Percentiles rank a stretch among this genome's conserved stretches.
Conservation (phyloP, 306 rosid genomes). For the Dalbergia cultrata region DNA sequence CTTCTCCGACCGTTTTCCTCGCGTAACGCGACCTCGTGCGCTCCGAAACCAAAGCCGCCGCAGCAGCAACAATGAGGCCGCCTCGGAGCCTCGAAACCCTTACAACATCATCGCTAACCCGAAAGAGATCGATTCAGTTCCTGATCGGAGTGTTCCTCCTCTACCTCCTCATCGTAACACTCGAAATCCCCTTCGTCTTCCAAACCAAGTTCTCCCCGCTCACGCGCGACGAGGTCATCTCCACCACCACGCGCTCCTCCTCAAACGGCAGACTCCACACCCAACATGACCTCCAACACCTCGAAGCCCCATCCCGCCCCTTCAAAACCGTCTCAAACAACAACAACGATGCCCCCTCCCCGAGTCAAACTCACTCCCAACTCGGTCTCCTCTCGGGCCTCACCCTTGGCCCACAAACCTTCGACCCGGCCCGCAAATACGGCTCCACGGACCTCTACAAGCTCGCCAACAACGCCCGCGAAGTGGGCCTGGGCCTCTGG, state of each 20-base stretch:
- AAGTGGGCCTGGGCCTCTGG: constrained; percentile 67
- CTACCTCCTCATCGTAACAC: constrained; percentile 64
- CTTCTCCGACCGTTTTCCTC: neutral
- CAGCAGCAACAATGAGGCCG: constrained; percentile 56
- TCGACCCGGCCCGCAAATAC: constrained; percentile 41
- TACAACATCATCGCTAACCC: constrained; percentile 49
- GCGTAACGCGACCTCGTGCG: no score
- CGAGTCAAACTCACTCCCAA: constrained; percentile 56
- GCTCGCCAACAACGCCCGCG: constrained; percentile 70
- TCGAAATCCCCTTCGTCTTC: constrained; percentile 78
- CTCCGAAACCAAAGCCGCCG: neutral
- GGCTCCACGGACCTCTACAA: constrained; percentile 67
- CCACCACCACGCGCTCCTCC: constrained; percentile 46
- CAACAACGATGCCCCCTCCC: constrained; percentile 46
- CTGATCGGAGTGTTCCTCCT: constrained; percentile 59
- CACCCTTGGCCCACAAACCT: neutral
- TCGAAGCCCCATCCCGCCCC: constrained; percentile 75
- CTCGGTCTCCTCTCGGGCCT: neutral
- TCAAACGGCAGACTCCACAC: constrained; percentile 46
- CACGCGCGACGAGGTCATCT: constrained; percentile 46
- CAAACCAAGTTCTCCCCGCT: constrained; percentile 54
- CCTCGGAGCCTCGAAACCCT: constrained; percentile 52
- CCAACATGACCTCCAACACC: constrained; percentile 61
- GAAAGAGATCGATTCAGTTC: constrained; percentile 79
- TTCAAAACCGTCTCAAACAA: constrained; percentile 54